Evolutionary conservation across 1,284 basidiomycete genomes (phyloP).

Genomic region (Leccinum fuscescens): DNA sequence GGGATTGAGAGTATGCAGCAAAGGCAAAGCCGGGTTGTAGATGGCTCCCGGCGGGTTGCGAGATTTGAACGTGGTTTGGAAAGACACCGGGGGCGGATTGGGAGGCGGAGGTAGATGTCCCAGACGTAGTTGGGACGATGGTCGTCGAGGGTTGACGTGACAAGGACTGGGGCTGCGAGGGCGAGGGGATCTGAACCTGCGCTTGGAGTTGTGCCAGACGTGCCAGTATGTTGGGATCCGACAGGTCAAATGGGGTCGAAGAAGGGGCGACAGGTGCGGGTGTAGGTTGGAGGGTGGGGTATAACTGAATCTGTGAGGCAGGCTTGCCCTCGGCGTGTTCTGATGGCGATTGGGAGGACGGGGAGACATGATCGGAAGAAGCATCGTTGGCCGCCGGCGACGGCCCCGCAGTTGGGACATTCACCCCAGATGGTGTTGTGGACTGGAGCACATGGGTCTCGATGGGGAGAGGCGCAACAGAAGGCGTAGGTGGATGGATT

Average conservation of each 20-base stretch:
- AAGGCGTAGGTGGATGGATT: neutral
- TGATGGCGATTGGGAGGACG: constrained; percentile 5
- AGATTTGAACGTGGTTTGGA: constrained; percentile 2
- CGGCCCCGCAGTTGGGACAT: constrained; percentile 12
- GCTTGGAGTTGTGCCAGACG: constrained; percentile 28
- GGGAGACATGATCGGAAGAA: constrained; percentile 5
- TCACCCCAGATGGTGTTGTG: neutral
- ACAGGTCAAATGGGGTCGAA: constrained; percentile 16
- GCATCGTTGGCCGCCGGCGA: constrained; percentile 2
- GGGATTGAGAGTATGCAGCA: constrained; percentile 10
- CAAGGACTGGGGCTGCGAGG: constrained; percentile 6
- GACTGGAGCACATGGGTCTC: constrained; percentile 8
- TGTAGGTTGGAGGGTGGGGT: neutral
- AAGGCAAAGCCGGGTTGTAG: constrained; percentile 9
- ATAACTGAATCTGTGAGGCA: constrained; percentile 7
- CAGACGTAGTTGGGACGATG: constrained; percentile 1
- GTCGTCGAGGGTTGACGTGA: constrained; percentile 11
- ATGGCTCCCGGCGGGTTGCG: constrained; percentile 13
- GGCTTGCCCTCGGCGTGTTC: constrained; percentile 10
- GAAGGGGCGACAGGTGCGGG: neutral
- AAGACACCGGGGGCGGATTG: constrained; percentile 1
- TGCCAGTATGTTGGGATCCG: constrained; percentile 24
- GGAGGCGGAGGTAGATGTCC: neutral
- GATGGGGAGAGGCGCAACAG: neutral
- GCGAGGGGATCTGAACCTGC: constrained; percentile 16